Conservation (phyloP, 164 flowering plant species). For the Annona cherimola region DNA sequence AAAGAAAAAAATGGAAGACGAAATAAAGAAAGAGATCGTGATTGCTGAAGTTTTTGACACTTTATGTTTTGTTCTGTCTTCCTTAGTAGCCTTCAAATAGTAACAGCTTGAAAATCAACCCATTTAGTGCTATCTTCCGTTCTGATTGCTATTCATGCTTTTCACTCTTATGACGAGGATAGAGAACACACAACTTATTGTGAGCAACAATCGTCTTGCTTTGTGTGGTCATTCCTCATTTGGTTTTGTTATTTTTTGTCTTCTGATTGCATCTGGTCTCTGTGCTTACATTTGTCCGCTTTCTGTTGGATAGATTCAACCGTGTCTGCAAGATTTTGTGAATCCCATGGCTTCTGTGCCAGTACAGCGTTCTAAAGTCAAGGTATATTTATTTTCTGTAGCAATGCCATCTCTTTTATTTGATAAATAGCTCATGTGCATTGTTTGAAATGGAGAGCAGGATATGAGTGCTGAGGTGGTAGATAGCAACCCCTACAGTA, state of each 20-base stretch:
- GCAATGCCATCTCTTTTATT: neutral
- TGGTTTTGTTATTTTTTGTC: neutral
- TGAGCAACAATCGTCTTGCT: no score
- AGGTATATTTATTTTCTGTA: conserved; percentile 34
- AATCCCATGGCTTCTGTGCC: conserved; percentile 38
- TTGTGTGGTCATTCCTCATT: neutral
- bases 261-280: neutral
- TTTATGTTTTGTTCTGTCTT: no score
- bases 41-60: no score
- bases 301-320: conserved; percentile 43
- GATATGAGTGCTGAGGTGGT: conserved; percentile 97
- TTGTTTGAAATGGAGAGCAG: conserved; percentile 33
- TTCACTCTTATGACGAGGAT: no score
- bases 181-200: no score
- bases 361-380: conserved; percentile 61
- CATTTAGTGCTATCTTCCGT: no score
- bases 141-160: no score
- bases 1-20: no score
- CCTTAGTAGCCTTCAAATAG: no score
- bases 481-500: conserved; percentile 95
- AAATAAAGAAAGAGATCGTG: no score
- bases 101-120: no score
- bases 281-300: neutral
- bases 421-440: neutral
- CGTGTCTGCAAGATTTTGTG: conserved; percentile 44